phyloP scores from a whole-genome alignment of 768 basidiomycete genomes.

The Amanita rubescens region DNA sequence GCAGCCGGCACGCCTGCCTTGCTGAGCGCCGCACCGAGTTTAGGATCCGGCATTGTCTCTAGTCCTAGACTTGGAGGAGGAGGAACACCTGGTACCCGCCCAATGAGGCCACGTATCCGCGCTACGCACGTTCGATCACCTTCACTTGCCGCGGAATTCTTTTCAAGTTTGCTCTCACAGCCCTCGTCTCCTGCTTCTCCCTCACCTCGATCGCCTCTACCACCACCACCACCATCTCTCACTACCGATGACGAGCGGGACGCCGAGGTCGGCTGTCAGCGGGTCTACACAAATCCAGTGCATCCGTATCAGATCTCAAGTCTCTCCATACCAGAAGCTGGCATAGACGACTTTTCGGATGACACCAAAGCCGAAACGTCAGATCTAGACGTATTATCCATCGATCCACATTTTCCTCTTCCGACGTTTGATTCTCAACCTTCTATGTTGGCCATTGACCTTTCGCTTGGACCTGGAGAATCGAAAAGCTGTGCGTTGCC shows the following conservation, averaged over 20 bases:
- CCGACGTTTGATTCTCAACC: conserved; percentile 85
- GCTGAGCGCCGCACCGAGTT: too few relatives aligned
- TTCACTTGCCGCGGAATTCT: conserved; percentile 44
- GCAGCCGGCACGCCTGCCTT: not conserved
- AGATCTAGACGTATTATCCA: too few relatives aligned
- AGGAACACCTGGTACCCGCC: not conserved
- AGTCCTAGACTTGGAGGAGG: not conserved
- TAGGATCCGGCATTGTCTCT: not conserved
- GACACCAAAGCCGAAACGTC: too few relatives aligned
- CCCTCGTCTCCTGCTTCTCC: conserved; percentile 19
- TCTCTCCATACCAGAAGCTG: too few relatives aligned
- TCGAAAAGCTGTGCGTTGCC: conserved; percentile 66
- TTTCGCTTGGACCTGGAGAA: conserved; percentile 77
- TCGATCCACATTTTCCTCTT: conserved; percentile 59
- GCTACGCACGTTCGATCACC: conserved; percentile 42
- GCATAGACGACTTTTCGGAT: too few relatives aligned
- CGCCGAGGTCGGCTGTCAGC: too few relatives aligned
- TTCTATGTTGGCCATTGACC: conserved; percentile 84
- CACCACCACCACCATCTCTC: too few relatives aligned
- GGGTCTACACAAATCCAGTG: too few relatives aligned
- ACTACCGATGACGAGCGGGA: too few relatives aligned
- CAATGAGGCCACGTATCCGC: too few relatives aligned
- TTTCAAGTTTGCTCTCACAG: conserved; percentile 39
- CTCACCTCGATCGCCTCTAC: too few relatives aligned
- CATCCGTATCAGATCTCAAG: too few relatives aligned